Evolutionary conservation across 495 filamentous ascomycete species (phyloP).

Genomic region (Lasiosphaeris hirsuta): DNA sequence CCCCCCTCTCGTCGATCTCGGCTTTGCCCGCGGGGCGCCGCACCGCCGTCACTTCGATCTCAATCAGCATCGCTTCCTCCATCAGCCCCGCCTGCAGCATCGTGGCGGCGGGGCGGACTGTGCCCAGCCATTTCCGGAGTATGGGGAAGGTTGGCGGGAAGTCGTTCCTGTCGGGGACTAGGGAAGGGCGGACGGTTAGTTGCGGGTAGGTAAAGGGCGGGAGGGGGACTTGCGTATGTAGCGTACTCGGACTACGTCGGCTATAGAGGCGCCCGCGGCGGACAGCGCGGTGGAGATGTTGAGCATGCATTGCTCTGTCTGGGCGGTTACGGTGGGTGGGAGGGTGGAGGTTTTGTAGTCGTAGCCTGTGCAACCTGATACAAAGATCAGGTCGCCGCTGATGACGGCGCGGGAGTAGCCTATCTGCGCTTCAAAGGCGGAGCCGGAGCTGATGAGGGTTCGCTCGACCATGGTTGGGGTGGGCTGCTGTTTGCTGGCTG

Average conservation of each 20-base stretch:
- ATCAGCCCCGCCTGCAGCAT: slow-evolving; percentile 41
- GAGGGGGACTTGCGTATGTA: too few relatives aligned
- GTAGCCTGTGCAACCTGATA: slow-evolving; percentile 42
- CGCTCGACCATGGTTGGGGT: slow-evolving; percentile 9
- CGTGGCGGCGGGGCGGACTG: slow-evolving; percentile 38
- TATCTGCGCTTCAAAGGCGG: slow-evolving; percentile 38
- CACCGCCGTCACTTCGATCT: slow-evolving; percentile 40
- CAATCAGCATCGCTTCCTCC: slow-evolving; percentile 41
- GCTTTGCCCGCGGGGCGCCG: background rate
- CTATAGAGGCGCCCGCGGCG: slow-evolving; percentile 28
- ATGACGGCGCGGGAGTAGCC: slow-evolving; percentile 44
- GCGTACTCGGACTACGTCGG: slow-evolving; percentile 36
- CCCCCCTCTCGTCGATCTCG: background rate
- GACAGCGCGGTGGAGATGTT: slow-evolving; percentile 34
- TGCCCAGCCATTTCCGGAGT: slow-evolving; percentile 34
- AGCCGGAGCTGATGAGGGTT: slow-evolving; percentile 38
- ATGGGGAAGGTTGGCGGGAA: slow-evolving; percentile 34
- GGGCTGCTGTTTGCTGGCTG: background rate
- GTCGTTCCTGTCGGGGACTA: slow-evolving; percentile 30
- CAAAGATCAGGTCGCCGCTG: slow-evolving; percentile 35
- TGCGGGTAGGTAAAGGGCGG: too few relatives aligned
- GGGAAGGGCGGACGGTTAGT: too few relatives aligned
- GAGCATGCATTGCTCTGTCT: slow-evolving; percentile 34
- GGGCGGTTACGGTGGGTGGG: slow-evolving; percentile 29
- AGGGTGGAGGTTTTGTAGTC: slow-evolving; percentile 35